A percentile compares a stretch with the other conserved stretches of the same genome.
Evolutionary conservation across 306 rosid genomes (phyloP).

Genomic region (Cicer cuneatum): DNA sequence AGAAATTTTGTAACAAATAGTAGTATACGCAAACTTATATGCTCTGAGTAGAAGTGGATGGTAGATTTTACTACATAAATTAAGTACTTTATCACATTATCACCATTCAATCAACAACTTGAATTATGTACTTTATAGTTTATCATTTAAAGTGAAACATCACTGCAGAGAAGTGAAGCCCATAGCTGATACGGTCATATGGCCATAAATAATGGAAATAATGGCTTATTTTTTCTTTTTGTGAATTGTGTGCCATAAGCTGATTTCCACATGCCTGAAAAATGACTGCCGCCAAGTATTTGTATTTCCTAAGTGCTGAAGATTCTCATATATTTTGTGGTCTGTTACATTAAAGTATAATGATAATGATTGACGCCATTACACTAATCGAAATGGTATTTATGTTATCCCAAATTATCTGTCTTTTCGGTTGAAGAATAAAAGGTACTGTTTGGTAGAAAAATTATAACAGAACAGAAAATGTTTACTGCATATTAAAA

Average conservation of each 20-base stretch:
- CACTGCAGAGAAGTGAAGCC: background rate
- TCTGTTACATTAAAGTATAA: conserved; percentile 21
- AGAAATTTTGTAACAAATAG: background rate
- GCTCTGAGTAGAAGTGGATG: conserved; percentile 22
- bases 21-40: background rate
- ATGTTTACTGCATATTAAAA: background rate
- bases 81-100: background rate
- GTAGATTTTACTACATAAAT: background rate
- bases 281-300: conserved; percentile 14
- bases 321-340: conserved; percentile 4
- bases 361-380: conserved; percentile 8
- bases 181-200: background rate
- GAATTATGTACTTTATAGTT: background rate
- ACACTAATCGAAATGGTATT: background rate
- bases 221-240: background rate
- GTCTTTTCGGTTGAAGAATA: conserved; percentile 8
- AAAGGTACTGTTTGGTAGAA: background rate
- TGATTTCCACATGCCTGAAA: conserved; percentile 25
- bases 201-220: background rate
- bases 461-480: background rate
- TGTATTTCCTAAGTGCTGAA: conserved; percentile 9
- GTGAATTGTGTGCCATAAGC: background rate
- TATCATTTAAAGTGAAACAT: background rate
- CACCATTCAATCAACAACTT: background rate
- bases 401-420: conserved; percentile 12